Conservation (phyloP, 148 eudicot species). For the Spergularia marina region DNA sequence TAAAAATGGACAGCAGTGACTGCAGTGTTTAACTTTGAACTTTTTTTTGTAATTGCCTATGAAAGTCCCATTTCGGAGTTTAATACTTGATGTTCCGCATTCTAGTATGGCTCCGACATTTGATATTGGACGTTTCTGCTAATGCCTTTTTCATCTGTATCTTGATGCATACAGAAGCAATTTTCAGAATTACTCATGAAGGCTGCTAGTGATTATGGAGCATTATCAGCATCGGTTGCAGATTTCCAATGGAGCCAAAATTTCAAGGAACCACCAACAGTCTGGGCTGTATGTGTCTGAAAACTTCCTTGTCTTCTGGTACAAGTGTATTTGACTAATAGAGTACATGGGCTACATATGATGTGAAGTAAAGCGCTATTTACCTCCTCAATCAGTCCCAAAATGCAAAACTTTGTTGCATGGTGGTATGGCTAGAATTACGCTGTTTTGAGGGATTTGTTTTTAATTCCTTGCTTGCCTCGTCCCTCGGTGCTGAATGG, state of each 20-base stretch:
- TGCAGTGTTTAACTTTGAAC: background rate
- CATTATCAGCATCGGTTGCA: conserved; percentile 84
- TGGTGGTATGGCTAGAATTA: too few relatives aligned
- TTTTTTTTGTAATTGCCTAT: background rate
- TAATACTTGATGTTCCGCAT: background rate
- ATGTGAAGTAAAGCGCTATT: background rate
- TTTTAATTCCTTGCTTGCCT: too few relatives aligned
- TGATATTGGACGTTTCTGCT: background rate
- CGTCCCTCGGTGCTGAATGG: too few relatives aligned
- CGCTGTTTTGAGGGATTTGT: too few relatives aligned
- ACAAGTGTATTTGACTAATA: background rate
- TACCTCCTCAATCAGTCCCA: background rate
- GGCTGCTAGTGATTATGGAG: conserved; percentile 99
- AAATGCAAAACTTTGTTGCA: background rate
- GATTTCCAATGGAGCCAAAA: conserved; percentile 98
- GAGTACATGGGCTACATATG: background rate
- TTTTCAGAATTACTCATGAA: conserved; percentile 93
- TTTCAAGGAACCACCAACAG: conserved; percentile 91
- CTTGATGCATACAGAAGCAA: conserved; percentile 66
- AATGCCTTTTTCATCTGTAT: conserved; percentile 2
- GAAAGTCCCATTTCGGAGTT: background rate
- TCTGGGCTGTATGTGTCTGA: conserved; percentile 66
- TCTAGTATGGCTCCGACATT: background rate
- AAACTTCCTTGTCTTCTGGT: background rate
- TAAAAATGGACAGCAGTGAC: background rate